These are phyloP conservation scores for Pyrenochaeta sp. DNA, from an alignment of 2,329 filamentous ascomycete species.

Conservation along the genomic window DNA sequence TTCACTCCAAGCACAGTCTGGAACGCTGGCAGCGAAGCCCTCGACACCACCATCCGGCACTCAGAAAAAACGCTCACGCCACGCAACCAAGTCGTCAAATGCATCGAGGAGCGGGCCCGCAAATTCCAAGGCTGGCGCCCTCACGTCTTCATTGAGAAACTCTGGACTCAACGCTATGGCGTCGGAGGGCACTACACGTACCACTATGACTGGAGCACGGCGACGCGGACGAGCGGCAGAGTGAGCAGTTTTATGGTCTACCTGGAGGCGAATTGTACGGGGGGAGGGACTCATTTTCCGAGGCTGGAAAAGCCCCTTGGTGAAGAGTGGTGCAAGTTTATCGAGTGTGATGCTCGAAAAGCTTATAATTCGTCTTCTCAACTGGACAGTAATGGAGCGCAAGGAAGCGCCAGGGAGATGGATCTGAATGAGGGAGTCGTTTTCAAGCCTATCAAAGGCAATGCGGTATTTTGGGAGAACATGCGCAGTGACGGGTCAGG, in stretches of 20 bases:
- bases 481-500: conserved; percentile 62
- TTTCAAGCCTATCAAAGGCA: conserved; percentile 65
- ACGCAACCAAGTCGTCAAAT: conserved; percentile 59
- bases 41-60: conserved; percentile 59
- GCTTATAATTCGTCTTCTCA: too few relatives aligned
- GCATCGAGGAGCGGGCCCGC: conserved; percentile 65
- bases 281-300: conserved; percentile 69
- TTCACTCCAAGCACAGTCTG: conserved; percentile 64
- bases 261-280: conserved; percentile 58
- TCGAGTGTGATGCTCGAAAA: conserved; percentile 60
- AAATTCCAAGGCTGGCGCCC: conserved; percentile 67
- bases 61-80: conserved; percentile 58
- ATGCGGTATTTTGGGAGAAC: conserved; percentile 71
- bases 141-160: conserved; percentile 65
- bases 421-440: conserved; percentile 57
- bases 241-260: conserved; percentile 70
- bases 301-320: conserved; percentile 54
- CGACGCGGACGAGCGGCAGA: conserved; percentile 49
- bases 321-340: conserved; percentile 63
- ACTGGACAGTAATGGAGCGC: not conserved
- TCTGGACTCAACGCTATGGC: conserved; percentile 69
- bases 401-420: conserved; percentile 18
- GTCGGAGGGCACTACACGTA: conserved; percentile 64
- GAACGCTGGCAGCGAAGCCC: conserved; percentile 55
- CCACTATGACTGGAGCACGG: conserved; percentile 62